phyloP scores from a whole-genome alignment of 148 eudicot species.

The Chenopodium formosanum region DNA sequence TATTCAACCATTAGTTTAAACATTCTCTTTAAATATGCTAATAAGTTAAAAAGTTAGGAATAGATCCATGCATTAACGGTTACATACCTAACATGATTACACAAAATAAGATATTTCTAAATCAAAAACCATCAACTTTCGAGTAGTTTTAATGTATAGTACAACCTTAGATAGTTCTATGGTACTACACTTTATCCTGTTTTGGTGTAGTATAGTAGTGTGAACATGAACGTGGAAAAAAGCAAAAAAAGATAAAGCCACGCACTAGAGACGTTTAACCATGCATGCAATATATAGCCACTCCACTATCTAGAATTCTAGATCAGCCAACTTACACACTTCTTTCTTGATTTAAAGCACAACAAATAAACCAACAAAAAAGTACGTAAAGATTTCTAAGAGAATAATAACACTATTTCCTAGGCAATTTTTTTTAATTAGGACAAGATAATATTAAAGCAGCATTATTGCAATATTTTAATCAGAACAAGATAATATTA shows the following conservation, averaged over 20 bases:
- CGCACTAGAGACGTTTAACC: not conserved
- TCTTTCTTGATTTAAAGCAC: not conserved
- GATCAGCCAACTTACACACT: not conserved
- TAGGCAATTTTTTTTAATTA: not conserved
- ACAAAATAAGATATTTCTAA: no score
- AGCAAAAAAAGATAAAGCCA: constrained; percentile 3
- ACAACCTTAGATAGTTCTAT: no score
- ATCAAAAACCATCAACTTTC: no score
- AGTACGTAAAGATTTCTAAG: not conserved
- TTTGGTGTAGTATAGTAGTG: not conserved
- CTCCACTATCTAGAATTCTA: not conserved
- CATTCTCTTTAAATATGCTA: no score
- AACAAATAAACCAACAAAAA: constrained; percentile 8
- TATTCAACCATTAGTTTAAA: no score
- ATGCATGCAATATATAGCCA: not conserved
- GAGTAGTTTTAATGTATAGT: no score
- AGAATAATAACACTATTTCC: not conserved
- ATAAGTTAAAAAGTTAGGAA: no score
- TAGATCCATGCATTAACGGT: no score
- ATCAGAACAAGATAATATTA: no score
- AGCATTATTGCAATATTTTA: not conserved
- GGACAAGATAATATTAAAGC: not conserved
- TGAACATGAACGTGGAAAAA: constrained; percentile 21
- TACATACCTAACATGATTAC: no score
- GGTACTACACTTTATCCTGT: not conserved